These are phyloP conservation scores for Fraxinus quadrangulata DNA, from an alignment of 257 asterid species.

Conservation along the genomic window DNA sequence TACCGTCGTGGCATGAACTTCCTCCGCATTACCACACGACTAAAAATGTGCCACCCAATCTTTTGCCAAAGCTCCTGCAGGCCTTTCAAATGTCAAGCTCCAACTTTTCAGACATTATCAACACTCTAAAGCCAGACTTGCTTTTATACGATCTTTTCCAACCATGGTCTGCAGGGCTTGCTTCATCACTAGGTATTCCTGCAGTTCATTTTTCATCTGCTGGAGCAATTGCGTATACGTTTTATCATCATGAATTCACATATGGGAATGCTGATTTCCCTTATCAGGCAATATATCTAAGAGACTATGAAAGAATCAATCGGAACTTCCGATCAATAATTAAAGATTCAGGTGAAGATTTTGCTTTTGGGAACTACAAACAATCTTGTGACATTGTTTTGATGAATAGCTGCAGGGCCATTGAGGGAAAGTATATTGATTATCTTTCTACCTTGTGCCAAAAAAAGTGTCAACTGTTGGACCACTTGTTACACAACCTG, in stretches of 20 bases:
- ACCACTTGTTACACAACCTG: conserved; percentile 27
- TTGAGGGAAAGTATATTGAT: conserved; percentile 41
- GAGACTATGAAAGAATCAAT: not conserved
- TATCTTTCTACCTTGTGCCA: conserved; percentile 35
- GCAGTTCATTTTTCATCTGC: conserved; percentile 14
- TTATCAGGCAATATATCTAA: not conserved
- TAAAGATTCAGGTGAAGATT: conserved; percentile 18
- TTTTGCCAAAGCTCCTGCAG: conserved; percentile 29
- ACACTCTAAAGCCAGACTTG: conserved; percentile 29
- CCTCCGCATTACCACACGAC: conserved; percentile 46
- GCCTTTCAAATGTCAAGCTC: conserved; percentile 36
- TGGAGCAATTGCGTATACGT: conserved; percentile 8
- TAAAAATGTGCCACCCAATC: conserved; percentile 40
- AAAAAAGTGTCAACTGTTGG: conserved; percentile 36
- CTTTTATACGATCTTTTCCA: conserved; percentile 38
- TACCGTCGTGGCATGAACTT: conserved; percentile 29
- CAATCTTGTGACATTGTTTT: conserved; percentile 37
- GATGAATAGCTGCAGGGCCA: conserved; percentile 32
- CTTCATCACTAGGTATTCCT: conserved; percentile 24
- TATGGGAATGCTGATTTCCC: not conserved
- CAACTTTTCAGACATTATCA: conserved; percentile 25
- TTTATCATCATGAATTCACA: conserved; percentile 24
- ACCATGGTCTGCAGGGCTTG: conserved; percentile 35
- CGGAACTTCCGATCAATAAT: not conserved
- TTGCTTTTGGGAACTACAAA: conserved; percentile 27